Base-by-base conservation (phyloP, 306 rosid species). In the Cucurbita pepo region DNA sequence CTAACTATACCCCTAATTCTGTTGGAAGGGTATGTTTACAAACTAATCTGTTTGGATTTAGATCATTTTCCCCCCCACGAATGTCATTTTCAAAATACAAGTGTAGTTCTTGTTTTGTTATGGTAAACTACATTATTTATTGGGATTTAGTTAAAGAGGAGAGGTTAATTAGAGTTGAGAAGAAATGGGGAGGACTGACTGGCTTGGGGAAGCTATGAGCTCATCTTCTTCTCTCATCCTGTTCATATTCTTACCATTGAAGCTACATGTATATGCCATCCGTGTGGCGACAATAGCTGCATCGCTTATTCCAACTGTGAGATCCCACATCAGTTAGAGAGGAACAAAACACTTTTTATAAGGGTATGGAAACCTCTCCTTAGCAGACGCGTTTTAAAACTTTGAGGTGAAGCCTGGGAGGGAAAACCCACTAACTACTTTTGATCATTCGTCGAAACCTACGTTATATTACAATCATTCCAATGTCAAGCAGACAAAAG, bases 201-300 rank as follows among this genome's bases (percentile, higher is more conserved):
- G 16, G 30, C 52, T 63, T 22, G 70, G 71, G 6, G 10, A 16
- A 21, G 56, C 53, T 22, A 69, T 56, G 52, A 75, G 36, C 19
- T 88, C 83, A 84, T 77, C 95, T 10, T 82, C 87, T 67, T 86
- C 95, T 81, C 83, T 83, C 41, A 65, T 56, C 61, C 88, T 77
- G 85, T 84, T 89, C 81, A 75, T 30, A 75, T 79, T 30, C 34
- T 30, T 78, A 56, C 79, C 86, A 12, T 38, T 44, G 43, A 40
- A 78, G 75, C 84, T 82, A 85, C 96, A 89, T 38, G 87, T 76
- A 44, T 80, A 74, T 75, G 55, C 37, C 73, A 58, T 59, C 65
- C 72, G 38, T 25, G 80, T 34, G 76, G 74, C 56, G 71, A 55
- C 77, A 73, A 80, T 56, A 43, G 79, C 48, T 47, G 37, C 15